A percentile compares a stretch with the other conserved stretches of the same genome.
Conservation (phyloP, 306 rosid species). For the Prunus mongolica region DNA sequence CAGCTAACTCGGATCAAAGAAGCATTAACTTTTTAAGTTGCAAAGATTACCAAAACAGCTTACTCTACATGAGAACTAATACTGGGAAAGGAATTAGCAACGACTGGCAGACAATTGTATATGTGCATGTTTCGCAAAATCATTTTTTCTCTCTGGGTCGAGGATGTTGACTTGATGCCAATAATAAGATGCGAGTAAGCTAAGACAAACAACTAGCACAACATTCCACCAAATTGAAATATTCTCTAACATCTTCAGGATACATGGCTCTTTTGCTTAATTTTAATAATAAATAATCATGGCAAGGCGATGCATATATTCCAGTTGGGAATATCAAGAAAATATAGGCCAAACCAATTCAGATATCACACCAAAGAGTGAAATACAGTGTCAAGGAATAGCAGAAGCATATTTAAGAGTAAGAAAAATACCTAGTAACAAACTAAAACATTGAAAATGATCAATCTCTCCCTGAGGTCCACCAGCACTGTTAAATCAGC, state of each 20-base stretch:
- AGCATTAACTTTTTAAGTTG: neutral
- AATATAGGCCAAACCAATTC: neutral
- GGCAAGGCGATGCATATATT: neutral
- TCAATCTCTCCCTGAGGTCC: conserved; percentile 50
- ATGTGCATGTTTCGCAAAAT: neutral
- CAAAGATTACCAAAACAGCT: neutral
- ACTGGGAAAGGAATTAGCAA: neutral
- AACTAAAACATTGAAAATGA: conserved; percentile 61
- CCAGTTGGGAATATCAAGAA: neutral
- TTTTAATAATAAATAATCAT: neutral
- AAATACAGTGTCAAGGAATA: neutral
- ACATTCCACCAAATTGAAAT: neutral
- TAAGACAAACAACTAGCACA: neutral
- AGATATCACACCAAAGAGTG: neutral
- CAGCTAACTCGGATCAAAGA: neutral
- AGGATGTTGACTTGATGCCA: neutral
- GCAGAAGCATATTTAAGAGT: conserved; percentile 21
- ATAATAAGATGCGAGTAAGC: neutral
- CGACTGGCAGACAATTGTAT: neutral
- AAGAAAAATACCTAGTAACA: conserved; percentile 66
- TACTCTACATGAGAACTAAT: neutral
- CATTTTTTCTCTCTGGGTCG: neutral
- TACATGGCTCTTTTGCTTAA: neutral
- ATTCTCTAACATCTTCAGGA: neutral
- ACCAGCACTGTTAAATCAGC: conserved; percentile 46